Evolutionary conservation across 139 green algal species (phyloP).

Genomic region (Haematococcus lacustris): DNA sequence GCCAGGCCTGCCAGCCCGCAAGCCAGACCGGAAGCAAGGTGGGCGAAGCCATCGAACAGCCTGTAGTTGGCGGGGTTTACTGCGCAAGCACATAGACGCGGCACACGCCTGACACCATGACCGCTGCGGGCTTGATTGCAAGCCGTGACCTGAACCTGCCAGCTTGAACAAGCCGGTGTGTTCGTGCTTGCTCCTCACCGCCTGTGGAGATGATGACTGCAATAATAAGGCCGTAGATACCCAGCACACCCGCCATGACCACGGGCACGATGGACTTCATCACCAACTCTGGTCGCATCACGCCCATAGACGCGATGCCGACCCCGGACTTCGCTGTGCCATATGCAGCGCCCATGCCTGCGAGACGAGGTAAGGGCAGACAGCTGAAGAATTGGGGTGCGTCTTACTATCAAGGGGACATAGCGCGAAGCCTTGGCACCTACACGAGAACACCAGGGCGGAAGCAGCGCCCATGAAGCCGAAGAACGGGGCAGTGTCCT

Average conservation of each 20-base stretch:
- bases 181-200: no score
- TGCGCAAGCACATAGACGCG: no score
- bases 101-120: no score
- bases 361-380: background rate
- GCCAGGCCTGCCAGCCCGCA: constrained; percentile 91
- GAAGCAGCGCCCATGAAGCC: constrained; percentile 93
- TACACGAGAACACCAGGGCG: constrained; percentile 95
- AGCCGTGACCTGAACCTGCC: no score
- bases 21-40: constrained; percentile 88
- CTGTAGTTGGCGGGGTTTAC: constrained; percentile 85
- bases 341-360: constrained; percentile 96
- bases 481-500: constrained; percentile 83
- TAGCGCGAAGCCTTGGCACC: constrained; percentile 22
- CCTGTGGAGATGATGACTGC: constrained; percentile 96
- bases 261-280: constrained; percentile 99
- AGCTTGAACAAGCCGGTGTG: no score
- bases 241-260: constrained; percentile 98
- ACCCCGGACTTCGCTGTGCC: constrained; percentile 97
- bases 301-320: constrained; percentile 97
- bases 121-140: no score
- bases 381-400: no score
- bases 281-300: constrained; percentile 98
- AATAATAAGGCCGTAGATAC: constrained; percentile 99
- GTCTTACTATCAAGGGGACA: no score
- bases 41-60: constrained; percentile 96